A percentile compares a stretch with the other conserved stretches of the same genome.
Conservation (phyloP, 1,139 yeast species). For the Geotrichum fermentans region DNA sequence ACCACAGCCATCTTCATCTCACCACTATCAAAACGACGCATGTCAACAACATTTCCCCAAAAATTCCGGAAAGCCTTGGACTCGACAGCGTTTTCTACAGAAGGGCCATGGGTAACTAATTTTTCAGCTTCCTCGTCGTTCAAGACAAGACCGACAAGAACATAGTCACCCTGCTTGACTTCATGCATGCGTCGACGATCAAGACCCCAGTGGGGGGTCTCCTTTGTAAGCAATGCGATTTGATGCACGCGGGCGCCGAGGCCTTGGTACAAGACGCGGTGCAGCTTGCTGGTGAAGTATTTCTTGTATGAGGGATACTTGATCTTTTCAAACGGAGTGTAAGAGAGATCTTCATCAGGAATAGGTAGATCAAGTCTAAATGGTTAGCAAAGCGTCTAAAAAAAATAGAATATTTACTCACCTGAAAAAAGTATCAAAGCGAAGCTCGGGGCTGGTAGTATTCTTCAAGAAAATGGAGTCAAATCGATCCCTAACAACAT, state of each 20-base stretch:
- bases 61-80: slow-evolving; percentile 60
- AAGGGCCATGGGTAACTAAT: slow-evolving; percentile 80
- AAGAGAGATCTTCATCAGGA: slow-evolving; percentile 36
- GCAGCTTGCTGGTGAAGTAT: slow-evolving; percentile 56
- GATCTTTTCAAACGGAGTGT: slow-evolving; percentile 70
- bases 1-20: slow-evolving; percentile 83
- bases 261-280: slow-evolving; percentile 56
- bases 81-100: slow-evolving; percentile 48
- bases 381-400: neutral
- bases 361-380: slow-evolving; percentile 23
- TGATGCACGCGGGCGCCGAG: slow-evolving; percentile 56
- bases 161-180: slow-evolving; percentile 32
- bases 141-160: slow-evolving; percentile 57
- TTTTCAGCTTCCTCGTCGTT: slow-evolving; percentile 73
- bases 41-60: slow-evolving; percentile 85
- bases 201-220: slow-evolving; percentile 40
- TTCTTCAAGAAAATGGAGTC: slow-evolving; percentile 73
- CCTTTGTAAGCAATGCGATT: slow-evolving; percentile 22
- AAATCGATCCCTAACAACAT: slow-evolving; percentile 79
- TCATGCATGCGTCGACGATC: slow-evolving; percentile 49
- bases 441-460: slow-evolving; percentile 50
- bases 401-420: slow-evolving; percentile 1
- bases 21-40: slow-evolving; percentile 85
- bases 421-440: slow-evolving; percentile 57
- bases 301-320: slow-evolving; percentile 67